A percentile compares a stretch with the other conserved stretches of the same genome.
These are phyloP conservation scores for Castanea crenata DNA, from an alignment of 306 rosid species.

Conservation along the genomic window DNA sequence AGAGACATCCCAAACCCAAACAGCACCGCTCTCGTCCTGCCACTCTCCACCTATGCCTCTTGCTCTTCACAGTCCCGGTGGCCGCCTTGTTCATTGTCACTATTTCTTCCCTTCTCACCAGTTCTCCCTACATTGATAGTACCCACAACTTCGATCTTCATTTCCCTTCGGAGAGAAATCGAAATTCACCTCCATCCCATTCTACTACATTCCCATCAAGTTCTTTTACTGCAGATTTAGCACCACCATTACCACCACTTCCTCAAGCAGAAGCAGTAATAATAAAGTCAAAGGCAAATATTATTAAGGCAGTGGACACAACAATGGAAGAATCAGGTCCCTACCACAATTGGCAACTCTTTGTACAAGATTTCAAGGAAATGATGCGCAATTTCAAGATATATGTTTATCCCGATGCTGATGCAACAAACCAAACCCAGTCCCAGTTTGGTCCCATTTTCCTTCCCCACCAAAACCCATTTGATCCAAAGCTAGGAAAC, in stretches of 20 bases:
- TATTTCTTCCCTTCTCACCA: neutral
- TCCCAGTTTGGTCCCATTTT: slow-evolving; percentile 19
- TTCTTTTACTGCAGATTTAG: neutral
- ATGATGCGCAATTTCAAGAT: slow-evolving; percentile 25
- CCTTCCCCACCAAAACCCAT: slow-evolving; percentile 31
- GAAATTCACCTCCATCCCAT: neutral
- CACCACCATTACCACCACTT: neutral
- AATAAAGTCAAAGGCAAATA: too few relatives aligned
- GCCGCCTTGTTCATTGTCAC: neutral
- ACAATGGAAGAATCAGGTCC: slow-evolving; percentile 17
- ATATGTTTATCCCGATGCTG: slow-evolving; percentile 27
- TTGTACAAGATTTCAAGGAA: slow-evolving; percentile 16
- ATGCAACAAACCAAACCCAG: neutral
- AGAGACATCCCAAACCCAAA: neutral
- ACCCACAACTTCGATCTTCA: neutral
- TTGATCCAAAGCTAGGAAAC: slow-evolving; percentile 25
- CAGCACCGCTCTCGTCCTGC: neutral
- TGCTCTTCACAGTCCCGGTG: neutral
- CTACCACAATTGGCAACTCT: slow-evolving; percentile 30
- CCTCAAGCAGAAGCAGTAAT: neutral
- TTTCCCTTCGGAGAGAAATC: neutral
- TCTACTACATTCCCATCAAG: neutral
- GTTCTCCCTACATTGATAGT: neutral
- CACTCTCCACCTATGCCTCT: neutral
- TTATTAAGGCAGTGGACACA: neutral